These are phyloP conservation scores for Furcasterigmium furcatum DNA, from an alignment of 2,329 filamentous ascomycete genomes.

Conservation along the genomic window DNA sequence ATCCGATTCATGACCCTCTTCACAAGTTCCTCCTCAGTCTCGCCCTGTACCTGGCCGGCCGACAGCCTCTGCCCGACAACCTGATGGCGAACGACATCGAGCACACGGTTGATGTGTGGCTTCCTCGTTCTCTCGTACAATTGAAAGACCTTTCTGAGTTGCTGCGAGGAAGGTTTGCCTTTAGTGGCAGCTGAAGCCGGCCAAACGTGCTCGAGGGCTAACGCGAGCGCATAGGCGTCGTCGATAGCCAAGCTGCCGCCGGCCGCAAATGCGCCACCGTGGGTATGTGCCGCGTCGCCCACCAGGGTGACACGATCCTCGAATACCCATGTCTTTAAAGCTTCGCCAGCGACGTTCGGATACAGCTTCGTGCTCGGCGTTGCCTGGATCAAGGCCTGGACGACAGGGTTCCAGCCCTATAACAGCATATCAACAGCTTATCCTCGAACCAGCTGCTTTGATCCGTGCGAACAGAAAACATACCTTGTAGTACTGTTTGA, in stretches of 20 bases:
- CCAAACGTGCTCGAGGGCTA: slow-evolving; percentile 32
- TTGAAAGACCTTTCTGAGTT: slow-evolving; percentile 25
- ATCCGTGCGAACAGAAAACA: too few relatives aligned
- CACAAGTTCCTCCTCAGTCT: slow-evolving; percentile 33
- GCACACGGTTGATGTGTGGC: slow-evolving; percentile 32
- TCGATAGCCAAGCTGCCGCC: slow-evolving; percentile 35
- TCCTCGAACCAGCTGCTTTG: too few relatives aligned
- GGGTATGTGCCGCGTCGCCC: slow-evolving; percentile 36
- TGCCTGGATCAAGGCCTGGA: slow-evolving; percentile 33
- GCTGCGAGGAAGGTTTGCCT: slow-evolving; percentile 9
- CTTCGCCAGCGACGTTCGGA: slow-evolving; percentile 36
- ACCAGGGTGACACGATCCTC: slow-evolving; percentile 28
- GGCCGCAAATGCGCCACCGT: slow-evolving; percentile 36
- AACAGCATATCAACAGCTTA: too few relatives aligned
- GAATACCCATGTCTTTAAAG: slow-evolving; percentile 37
- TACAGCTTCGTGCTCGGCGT: slow-evolving; percentile 35
- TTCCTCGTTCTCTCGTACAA: slow-evolving; percentile 40
- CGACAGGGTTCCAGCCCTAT: slow-evolving; percentile 38
- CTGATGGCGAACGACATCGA: slow-evolving; percentile 31
- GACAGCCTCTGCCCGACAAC: too few relatives aligned
- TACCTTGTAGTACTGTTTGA: slow-evolving; percentile 33
- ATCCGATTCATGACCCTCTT: slow-evolving; percentile 27
- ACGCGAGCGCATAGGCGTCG: slow-evolving; percentile 36
- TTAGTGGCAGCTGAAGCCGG: slow-evolving; percentile 7
- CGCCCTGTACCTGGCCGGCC: slow-evolving; percentile 20